phyloP scores from a whole-genome alignment of 768 basidiomycete species.

The Lyophyllum semitale region DNA sequence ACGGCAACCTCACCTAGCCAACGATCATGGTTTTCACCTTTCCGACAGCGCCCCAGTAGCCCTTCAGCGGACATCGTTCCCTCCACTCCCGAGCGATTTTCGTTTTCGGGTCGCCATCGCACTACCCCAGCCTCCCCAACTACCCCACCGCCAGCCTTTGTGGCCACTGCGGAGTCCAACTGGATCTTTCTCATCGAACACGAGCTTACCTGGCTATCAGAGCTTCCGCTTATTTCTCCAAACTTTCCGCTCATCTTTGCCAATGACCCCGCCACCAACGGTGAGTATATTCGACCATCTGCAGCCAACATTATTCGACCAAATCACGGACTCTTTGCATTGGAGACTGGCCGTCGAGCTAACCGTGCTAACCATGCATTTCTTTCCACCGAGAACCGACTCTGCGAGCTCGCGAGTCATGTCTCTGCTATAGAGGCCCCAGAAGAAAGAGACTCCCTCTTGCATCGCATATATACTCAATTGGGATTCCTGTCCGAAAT shows the following conservation, averaged over 20 bases:
- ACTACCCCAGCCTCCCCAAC: neutral
- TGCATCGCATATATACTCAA: neutral
- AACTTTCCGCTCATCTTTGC: constrained; percentile 14
- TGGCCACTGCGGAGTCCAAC: neutral
- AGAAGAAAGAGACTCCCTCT: constrained; percentile 5
- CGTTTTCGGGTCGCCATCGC: neutral
- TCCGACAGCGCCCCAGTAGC: neutral
- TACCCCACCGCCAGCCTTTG: neutral
- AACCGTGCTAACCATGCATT: constrained; percentile 11
- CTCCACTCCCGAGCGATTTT: neutral
- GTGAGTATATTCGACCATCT: constrained; percentile 3
- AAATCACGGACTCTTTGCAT: constrained; percentile 5
- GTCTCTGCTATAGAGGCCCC: constrained; percentile 8
- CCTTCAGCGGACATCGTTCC: neutral
- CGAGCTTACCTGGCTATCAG: constrained; percentile 1
- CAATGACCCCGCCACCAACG: constrained; percentile 10
- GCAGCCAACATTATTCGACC: neutral
- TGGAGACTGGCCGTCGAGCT: neutral
- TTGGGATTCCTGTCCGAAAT: neutral
- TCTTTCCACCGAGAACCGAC: constrained; percentile 6
- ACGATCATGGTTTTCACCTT: neutral
- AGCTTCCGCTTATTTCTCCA: constrained; percentile 1
- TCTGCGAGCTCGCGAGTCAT: constrained; percentile 3
- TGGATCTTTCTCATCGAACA: neutral
- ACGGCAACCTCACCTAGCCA: neutral